Conservation (phyloP, 768 basidiomycete species). For the Leucocoprinus leucothites region DNA sequence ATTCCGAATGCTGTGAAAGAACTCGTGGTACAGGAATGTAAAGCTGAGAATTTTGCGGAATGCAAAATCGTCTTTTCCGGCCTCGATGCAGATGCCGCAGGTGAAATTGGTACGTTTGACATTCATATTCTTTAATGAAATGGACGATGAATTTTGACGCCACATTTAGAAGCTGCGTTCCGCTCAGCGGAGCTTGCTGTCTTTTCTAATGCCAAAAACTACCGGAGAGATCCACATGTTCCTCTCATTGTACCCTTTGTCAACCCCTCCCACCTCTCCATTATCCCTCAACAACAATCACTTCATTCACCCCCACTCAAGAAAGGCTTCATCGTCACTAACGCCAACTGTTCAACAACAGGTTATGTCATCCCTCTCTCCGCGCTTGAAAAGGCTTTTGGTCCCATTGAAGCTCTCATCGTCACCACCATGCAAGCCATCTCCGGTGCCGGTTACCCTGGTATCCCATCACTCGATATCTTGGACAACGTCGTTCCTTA, state of each 20-base stretch:
- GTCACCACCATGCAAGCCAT: conserved; percentile 98
- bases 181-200: conserved; percentile 84
- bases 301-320: conserved; percentile 64
- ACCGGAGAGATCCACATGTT: conserved; percentile 85
- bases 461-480: conserved; percentile 85
- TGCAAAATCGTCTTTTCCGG: conserved; percentile 93
- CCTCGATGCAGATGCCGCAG: conserved; percentile 92
- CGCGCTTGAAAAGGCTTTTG: conserved; percentile 87
- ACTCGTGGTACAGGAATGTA: conserved; percentile 74
- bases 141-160: not conserved
- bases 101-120: conserved; percentile 73
- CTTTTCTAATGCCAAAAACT: conserved; percentile 98
- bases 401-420: conserved; percentile 87
- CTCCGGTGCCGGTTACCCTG: conserved; percentile 97
- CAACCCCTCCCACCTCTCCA: conserved; percentile 81
- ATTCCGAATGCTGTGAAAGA: conserved; percentile 65
- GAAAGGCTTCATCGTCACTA: conserved; percentile 94
- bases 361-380: conserved; percentile 88
- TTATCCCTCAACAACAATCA: conserved; percentile 79
- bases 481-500: conserved; percentile 95
- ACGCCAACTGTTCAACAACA: conserved; percentile 98
- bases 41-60: conserved; percentile 66
- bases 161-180: conserved; percentile 72
- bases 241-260: conserved; percentile 97
- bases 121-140: not conserved